Evolutionary conservation across 768 basidiomycete species (phyloP).

Genomic region (Xerocomus potaroensis): DNA sequence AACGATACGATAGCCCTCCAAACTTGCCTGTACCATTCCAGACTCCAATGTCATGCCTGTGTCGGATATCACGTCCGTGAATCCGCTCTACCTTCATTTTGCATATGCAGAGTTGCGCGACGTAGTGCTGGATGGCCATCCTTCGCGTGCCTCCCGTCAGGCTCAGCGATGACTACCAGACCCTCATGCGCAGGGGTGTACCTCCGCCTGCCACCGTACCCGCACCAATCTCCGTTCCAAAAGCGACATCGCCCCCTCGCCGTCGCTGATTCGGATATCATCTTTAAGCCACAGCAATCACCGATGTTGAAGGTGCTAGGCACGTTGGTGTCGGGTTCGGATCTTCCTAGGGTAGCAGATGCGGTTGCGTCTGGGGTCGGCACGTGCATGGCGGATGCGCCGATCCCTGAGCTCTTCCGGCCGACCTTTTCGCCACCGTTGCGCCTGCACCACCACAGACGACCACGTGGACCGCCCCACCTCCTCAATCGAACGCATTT

Average conservation of each 20-base stretch:
- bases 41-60: conserved; percentile 56
- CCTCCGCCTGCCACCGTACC: conserved; percentile 19
- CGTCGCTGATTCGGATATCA: conserved; percentile 38
- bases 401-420: conserved; percentile 50
- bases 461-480: not conserved
- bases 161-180: conserved; percentile 68
- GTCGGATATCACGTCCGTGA: conserved; percentile 57
- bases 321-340: conserved; percentile 58
- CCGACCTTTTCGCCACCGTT: conserved; percentile 28
- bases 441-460: conserved; percentile 11
- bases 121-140: conserved; percentile 42
- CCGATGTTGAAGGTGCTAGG: conserved; percentile 52
- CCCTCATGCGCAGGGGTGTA: conserved; percentile 54
- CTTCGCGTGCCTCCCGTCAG: conserved; percentile 40
- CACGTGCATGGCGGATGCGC: conserved; percentile 19
- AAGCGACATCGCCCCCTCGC: conserved; percentile 28
- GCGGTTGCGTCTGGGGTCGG: conserved; percentile 37
- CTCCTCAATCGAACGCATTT: not conserved
- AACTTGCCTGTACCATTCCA: conserved; percentile 40
- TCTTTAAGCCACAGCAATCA: conserved; percentile 42
- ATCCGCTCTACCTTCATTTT: conserved; percentile 52
- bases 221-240: conserved; percentile 26
- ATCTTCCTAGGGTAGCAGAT: conserved; percentile 48
- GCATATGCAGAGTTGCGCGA: conserved; percentile 61
- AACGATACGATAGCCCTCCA: conserved; percentile 39